Conservation (phyloP, 805 yeast species). For the Kodamaea fukazawae region DNA sequence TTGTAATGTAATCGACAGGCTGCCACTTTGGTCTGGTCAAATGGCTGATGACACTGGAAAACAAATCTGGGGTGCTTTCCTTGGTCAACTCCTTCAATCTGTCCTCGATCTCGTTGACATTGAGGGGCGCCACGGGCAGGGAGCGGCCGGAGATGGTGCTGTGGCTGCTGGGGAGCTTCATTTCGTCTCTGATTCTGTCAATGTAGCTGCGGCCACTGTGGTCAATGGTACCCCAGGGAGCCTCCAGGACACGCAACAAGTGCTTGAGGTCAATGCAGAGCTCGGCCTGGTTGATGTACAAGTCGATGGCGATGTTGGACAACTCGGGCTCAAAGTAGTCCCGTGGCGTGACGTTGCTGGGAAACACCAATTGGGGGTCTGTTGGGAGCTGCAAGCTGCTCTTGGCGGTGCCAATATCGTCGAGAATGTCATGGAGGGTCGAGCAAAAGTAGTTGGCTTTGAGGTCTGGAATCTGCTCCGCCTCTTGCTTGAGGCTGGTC, state of each 20-base stretch:
- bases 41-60: slow-evolving; percentile 23
- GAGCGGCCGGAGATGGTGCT: slow-evolving; percentile 3
- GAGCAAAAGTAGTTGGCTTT: background rate
- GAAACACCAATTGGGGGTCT: slow-evolving; percentile 55
- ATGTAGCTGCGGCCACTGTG: slow-evolving; percentile 45
- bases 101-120: slow-evolving; percentile 22
- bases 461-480: background rate
- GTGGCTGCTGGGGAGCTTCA: slow-evolving; percentile 34
- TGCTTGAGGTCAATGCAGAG: slow-evolving; percentile 26
- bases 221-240: slow-evolving; percentile 63
- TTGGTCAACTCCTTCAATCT: slow-evolving; percentile 14
- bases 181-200: slow-evolving; percentile 55
- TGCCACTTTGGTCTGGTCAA: slow-evolving; percentile 28
- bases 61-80: slow-evolving; percentile 11
- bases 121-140: slow-evolving; percentile 18
- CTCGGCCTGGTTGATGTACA: slow-evolving; percentile 61
- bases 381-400: slow-evolving; percentile 45
- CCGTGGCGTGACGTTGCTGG: slow-evolving; percentile 44
- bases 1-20: slow-evolving; percentile 53
- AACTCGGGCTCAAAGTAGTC: slow-evolving; percentile 45
- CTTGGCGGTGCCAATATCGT: slow-evolving; percentile 24
- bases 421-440: slow-evolving; percentile 10
- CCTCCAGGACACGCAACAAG: slow-evolving; percentile 42
- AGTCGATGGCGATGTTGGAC: slow-evolving; percentile 49
- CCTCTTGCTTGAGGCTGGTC: background rate